Conservation (phyloP, 805 yeast genomes). For the Candida stauntonica region DNA sequence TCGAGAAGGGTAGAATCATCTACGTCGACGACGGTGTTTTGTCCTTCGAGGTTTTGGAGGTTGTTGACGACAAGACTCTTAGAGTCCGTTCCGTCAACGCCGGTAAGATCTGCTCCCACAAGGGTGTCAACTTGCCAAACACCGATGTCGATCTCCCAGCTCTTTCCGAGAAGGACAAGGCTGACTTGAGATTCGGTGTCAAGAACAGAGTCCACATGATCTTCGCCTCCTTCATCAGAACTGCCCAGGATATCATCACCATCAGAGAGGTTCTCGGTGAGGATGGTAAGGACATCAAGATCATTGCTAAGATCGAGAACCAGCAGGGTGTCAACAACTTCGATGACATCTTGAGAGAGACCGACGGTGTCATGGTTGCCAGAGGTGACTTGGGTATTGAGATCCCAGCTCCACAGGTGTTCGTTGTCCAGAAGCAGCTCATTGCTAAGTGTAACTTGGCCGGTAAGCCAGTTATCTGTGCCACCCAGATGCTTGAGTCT, state of each 20-base stretch:
- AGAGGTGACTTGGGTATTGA: slow-evolving; percentile 99
- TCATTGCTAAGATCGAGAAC: slow-evolving; percentile 96
- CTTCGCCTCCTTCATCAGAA: slow-evolving; percentile 97
- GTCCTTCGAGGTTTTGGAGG: slow-evolving; percentile 86
- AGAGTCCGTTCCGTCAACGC: slow-evolving; percentile 88
- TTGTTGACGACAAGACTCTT: slow-evolving; percentile 74
- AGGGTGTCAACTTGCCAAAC: slow-evolving; percentile 99
- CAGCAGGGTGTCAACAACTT: slow-evolving; percentile 99
- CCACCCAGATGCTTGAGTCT: slow-evolving; percentile 99
- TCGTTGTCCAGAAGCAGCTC: slow-evolving; percentile 97
- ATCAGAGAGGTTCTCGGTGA: slow-evolving; percentile 95
- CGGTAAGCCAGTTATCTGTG: slow-evolving; percentile 99
- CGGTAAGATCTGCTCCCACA: slow-evolving; percentile 94
- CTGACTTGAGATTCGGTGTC: slow-evolving; percentile 92
- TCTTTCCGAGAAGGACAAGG: slow-evolving; percentile 91
- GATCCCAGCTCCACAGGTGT: slow-evolving; percentile 98
- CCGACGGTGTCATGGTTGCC: slow-evolving; percentile 99
- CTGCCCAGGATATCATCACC: slow-evolving; percentile 82
- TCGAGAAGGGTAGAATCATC: slow-evolving; percentile 81
- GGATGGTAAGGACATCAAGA: slow-evolving; percentile 94
- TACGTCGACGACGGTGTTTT: slow-evolving; percentile 97
- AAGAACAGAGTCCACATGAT: slow-evolving; percentile 97
- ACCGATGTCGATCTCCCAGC: slow-evolving; percentile 99
- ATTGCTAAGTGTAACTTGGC: slow-evolving; percentile 99
- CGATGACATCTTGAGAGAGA: slow-evolving; percentile 88